Base-by-base conservation (phyloP, 192 early-diverging fungal genomes). In the Coemansia sp. region DNA sequence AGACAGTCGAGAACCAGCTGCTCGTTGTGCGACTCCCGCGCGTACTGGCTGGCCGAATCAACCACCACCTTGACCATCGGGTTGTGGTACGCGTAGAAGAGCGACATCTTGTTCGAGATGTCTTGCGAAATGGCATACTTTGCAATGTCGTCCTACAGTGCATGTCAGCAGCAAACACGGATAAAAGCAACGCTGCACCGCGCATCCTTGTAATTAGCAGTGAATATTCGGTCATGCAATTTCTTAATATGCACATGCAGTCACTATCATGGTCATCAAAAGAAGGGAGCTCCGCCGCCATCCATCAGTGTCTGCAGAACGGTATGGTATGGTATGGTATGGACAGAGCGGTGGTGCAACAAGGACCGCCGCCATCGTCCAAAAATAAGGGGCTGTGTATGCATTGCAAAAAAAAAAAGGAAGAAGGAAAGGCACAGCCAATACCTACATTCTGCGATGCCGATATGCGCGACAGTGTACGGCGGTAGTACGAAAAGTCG, bases 401-500 rank as follows among this genome's bases (percentile, higher is more conserved):
- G 13, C 44, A 45, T 14, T 14, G 44, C 51, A 50, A 22, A 20
- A 20, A 22, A 20, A 20, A 14, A 25, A 7, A 22, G 49, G 49
- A 50, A 14, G 19, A 7, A 50, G 4, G 22, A 54, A 9, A 19
- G 1, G 7, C 9, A 22, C 22, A 54, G 38, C 38, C 19, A 46
- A 53, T 70, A 84, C 84, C 77, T 84, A 84, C 86, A 65, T 91
- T 86, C 63, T 86, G 77, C 32, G 82, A 73, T 69, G 88, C 87
- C 59, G 89, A 84, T 69, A 93, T 94, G 48, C 93, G 90, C 41
- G 88, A 87, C 32, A 95, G 80, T 56, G 94, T 93, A 59, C 97
- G 87, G 46, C 95, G 91, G 69, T 99, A 99, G 74, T 95, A 99
- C 46, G 95, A 95, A 74, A 99, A 95, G 69, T 99, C 97, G 79